Evolutionary conservation across 192 early-diverging fungal genomes (phyloP).

Genomic region (Cladochytrium replicatum): DNA sequence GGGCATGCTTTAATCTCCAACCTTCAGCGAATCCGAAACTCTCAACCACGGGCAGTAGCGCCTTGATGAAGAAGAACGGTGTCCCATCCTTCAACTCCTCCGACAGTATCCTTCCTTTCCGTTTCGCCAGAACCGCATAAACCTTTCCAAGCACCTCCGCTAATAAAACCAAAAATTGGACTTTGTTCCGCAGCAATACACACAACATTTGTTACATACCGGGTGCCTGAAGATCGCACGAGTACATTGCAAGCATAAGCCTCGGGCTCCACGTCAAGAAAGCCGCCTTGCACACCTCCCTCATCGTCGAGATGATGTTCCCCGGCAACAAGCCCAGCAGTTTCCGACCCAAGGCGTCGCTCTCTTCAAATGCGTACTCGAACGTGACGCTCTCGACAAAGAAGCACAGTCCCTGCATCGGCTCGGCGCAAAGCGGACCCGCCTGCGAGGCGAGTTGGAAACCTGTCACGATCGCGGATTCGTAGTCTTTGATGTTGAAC

Average conservation of each 20-base stretch:
- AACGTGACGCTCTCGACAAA: constrained; percentile 57
- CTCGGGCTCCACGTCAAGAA: constrained; percentile 93
- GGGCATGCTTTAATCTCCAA: constrained; percentile 15
- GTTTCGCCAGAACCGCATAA: constrained; percentile 82
- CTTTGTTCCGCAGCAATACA: neutral
- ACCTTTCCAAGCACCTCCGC: constrained; percentile 93
- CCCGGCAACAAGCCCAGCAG: constrained; percentile 47
- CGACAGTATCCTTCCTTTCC: constrained; percentile 83
- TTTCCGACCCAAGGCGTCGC: neutral
- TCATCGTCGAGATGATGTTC: constrained; percentile 79
- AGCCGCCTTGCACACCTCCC: constrained; percentile 68
- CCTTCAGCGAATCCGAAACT: constrained; percentile 98
- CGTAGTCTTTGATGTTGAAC: constrained; percentile 21
- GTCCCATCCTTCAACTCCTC: constrained; percentile 99
- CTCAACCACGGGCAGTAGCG: constrained; percentile 87
- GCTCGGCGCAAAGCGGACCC: constrained; percentile 92
- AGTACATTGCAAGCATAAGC: constrained; percentile 91
- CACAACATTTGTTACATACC: constrained; percentile 27
- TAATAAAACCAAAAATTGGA: constrained; percentile 2
- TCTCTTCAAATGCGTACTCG: neutral
- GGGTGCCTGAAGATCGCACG: constrained; percentile 92
- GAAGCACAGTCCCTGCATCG: constrained; percentile 76
- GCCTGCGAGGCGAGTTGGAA: constrained; percentile 86
- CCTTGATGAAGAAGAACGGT: constrained; percentile 83
- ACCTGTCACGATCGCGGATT: constrained; percentile 72